Conservation (phyloP, 2,329 filamentous ascomycete species). For the Cytospora mali region DNA sequence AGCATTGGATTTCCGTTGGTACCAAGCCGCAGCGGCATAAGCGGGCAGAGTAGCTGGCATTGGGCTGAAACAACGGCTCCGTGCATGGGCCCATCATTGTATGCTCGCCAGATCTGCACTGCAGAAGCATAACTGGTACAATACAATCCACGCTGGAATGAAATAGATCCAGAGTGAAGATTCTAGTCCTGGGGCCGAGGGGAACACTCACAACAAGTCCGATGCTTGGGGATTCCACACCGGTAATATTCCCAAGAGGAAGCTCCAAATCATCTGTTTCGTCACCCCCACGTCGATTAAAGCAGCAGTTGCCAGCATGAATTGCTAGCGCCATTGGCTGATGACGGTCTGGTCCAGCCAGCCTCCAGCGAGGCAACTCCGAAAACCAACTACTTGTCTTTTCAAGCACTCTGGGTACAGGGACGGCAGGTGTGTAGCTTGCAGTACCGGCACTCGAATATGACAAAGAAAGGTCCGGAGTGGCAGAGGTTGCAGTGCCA, state of each 20-base stretch:
- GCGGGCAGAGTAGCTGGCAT: neutral
- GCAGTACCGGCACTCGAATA: slow-evolving; percentile 71
- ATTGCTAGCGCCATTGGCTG: neutral
- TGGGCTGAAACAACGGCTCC: slow-evolving; percentile 21
- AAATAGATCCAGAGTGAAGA: neutral
- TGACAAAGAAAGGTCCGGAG: slow-evolving; percentile 67
- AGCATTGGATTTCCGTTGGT: slow-evolving; percentile 13
- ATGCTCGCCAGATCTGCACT: slow-evolving; percentile 20
- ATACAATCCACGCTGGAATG: slow-evolving; percentile 9
- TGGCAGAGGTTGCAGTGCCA: slow-evolving; percentile 68
- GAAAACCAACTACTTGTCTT: neutral
- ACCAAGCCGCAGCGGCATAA: slow-evolving; percentile 7
- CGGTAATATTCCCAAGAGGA: slow-evolving; percentile 6
- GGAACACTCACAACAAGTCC: slow-evolving; percentile 16
- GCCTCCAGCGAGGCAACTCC: neutral
- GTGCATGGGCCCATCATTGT: slow-evolving; percentile 18
- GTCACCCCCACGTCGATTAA: slow-evolving; percentile 19
- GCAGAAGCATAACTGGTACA: slow-evolving; percentile 19
- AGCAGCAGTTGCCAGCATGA: slow-evolving; percentile 7
- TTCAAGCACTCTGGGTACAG: slow-evolving; percentile 53
- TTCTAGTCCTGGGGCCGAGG: slow-evolving; percentile 10
- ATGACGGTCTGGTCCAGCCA: slow-evolving; percentile 15
- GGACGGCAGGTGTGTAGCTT: slow-evolving; percentile 65
- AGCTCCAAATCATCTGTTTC: neutral
- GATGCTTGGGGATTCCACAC: neutral